phyloP scores from a whole-genome alignment of 2,329 filamentous ascomycete species.

The Penicillium sp. region DNA sequence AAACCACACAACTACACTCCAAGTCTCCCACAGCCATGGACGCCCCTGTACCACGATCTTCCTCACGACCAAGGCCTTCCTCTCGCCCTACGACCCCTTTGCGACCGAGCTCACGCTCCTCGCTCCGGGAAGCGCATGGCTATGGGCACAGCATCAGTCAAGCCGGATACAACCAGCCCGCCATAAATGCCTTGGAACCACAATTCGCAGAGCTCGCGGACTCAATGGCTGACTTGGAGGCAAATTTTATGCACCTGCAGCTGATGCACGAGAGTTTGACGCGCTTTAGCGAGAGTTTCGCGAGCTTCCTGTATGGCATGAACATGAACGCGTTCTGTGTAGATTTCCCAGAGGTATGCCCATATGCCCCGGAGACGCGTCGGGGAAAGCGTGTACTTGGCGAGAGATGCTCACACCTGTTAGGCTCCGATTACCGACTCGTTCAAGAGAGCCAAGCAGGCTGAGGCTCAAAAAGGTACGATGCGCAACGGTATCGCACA shows the following conservation, averaged over 20 bases:
- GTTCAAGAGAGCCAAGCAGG: constrained; percentile 67
- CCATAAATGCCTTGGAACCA: constrained; percentile 78
- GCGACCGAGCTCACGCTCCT: constrained; percentile 84
- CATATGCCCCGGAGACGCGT: constrained; percentile 36
- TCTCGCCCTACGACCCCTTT: constrained; percentile 90
- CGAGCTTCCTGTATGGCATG: constrained; percentile 89
- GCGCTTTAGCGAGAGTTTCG: constrained; percentile 94
- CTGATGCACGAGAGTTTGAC: constrained; percentile 93
- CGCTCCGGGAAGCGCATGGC: constrained; percentile 75
- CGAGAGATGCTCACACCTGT: not conserved
- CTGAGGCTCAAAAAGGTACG: constrained; percentile 54
- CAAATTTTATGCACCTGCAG: constrained; percentile 96
- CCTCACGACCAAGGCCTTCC: constrained; percentile 61
- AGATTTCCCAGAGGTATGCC: constrained; percentile 83
- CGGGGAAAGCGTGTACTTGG: not conserved
- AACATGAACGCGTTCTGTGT: constrained; percentile 99
- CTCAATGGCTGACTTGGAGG: constrained; percentile 91
- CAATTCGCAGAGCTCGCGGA: constrained; percentile 93
- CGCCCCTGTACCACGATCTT: constrained; percentile 47
- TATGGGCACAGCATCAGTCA: constrained; percentile 42
- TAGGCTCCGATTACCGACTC: constrained; percentile 83
- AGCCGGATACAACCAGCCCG: constrained; percentile 55
- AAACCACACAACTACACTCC: constrained; percentile 13
- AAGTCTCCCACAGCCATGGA: constrained; percentile 24
- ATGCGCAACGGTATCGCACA: not conserved